phyloP scores from a whole-genome alignment of 495 filamentous ascomycete genomes.

The Emericellopsis terricola region DNA sequence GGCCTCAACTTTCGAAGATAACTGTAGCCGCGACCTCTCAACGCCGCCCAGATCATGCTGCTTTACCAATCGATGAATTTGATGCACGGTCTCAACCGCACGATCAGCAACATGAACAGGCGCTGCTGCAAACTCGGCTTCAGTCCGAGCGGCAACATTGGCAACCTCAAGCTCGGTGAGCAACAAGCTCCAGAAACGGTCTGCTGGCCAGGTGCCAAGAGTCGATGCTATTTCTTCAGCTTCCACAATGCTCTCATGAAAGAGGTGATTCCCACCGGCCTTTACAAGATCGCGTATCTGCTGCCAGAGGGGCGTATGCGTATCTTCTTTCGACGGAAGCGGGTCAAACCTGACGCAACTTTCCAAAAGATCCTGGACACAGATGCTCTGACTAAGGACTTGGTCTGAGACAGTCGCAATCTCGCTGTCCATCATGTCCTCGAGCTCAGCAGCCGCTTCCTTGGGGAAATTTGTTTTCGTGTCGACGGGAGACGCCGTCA shows the following conservation, averaged over 20 bases:
- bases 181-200: slow-evolving; percentile 60
- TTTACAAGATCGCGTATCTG: slow-evolving; percentile 31
- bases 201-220: slow-evolving; percentile 75
- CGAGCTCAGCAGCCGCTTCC: slow-evolving; percentile 58
- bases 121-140: slow-evolving; percentile 13
- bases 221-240: slow-evolving; percentile 41
- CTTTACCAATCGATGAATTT: no score
- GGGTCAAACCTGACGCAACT: slow-evolving; percentile 14
- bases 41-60: no score
- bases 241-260: slow-evolving; percentile 41
- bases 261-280: slow-evolving; percentile 36
- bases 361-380: slow-evolving; percentile 27
- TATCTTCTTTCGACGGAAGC: slow-evolving; percentile 21
- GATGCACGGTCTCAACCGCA: neutral
- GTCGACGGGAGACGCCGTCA: slow-evolving; percentile 97
- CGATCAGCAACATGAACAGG: neutral
- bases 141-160: slow-evolving; percentile 40
- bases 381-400: slow-evolving; percentile 19
- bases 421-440: slow-evolving; percentile 55
- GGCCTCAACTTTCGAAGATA: slow-evolving; percentile 58
- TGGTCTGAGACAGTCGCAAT: slow-evolving; percentile 66
- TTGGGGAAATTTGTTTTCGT: slow-evolving; percentile 45
- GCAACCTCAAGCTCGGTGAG: slow-evolving; percentile 44
- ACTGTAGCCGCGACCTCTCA: no score
- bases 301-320: slow-evolving; percentile 45